Percentiles rank a stretch among this genome's conserved stretches.
Conservation (phyloP, 441 rosid species). For the Monsonia emarginata region DNA sequence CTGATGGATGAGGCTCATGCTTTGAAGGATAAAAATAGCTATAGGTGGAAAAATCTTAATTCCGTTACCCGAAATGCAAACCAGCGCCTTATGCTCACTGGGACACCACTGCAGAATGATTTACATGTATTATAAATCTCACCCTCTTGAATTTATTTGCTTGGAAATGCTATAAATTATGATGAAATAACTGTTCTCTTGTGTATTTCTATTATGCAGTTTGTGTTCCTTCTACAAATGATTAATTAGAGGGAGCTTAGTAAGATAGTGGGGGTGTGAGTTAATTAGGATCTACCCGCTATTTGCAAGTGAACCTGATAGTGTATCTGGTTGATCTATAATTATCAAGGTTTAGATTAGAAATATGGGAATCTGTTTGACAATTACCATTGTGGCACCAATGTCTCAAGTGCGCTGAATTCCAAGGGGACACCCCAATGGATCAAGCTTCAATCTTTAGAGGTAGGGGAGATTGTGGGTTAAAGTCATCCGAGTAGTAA, state of each 20-base stretch:
- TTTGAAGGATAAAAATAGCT: conserved; percentile 83
- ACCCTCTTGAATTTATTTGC: not conserved
- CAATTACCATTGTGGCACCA: not conserved
- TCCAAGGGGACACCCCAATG: too few species aligned
- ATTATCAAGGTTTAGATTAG: not conserved
- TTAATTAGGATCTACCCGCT: not conserved
- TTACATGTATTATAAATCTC: conserved; percentile 45
- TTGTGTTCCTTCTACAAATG: not conserved
- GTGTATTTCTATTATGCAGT: not conserved
- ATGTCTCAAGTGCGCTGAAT: not conserved
- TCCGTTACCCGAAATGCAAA: conserved; percentile 84
- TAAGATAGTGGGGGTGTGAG: not conserved
- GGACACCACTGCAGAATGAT: conserved; percentile 95
- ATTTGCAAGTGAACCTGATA: not conserved
- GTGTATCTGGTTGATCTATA: not conserved
- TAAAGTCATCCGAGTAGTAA: too few species aligned
- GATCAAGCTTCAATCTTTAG: too few species aligned
- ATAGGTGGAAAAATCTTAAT: conserved; percentile 93
- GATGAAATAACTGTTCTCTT: not conserved
- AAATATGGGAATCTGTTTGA: not conserved
- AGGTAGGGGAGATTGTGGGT: too few species aligned
- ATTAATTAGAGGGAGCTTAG: not conserved
- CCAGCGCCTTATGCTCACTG: conserved; percentile 92
- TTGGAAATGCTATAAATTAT: not conserved
- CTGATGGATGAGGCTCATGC: conserved; percentile 99